Conservation (phyloP, 1,284 basidiomycete genomes). For the Taiwanofungus camphoratus region DNA sequence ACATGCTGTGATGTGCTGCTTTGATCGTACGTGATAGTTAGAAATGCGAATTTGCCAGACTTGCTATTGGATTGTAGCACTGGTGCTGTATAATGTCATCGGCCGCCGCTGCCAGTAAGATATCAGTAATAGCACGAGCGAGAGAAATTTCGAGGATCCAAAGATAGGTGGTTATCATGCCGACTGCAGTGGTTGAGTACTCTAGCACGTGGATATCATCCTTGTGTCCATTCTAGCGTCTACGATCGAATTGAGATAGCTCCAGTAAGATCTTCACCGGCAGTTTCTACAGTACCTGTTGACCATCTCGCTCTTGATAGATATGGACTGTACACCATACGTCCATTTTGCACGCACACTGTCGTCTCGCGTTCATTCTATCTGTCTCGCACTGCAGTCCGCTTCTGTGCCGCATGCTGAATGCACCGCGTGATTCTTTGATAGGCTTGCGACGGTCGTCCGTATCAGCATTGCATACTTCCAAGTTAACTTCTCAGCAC, state of each 20-base stretch:
- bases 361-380: too few species aligned
- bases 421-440: slow-evolving; percentile 7
- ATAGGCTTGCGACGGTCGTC: too few species aligned
- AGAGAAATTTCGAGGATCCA: too few species aligned
- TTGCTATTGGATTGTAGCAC: neutral
- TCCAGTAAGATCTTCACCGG: neutral
- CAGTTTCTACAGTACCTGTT: neutral
- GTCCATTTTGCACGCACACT: neutral
- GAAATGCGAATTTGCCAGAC: slow-evolving; percentile 3
- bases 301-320: neutral
- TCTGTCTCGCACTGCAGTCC: slow-evolving; percentile 5
- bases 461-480: slow-evolving; percentile 3
- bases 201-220: slow-evolving; percentile 4
- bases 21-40: slow-evolving; percentile 7
- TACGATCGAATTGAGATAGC: neutral
- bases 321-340: neutral
- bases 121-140: too few species aligned
- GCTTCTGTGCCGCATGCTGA: slow-evolving; percentile 7
- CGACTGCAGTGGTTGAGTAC: neutral
- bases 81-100: neutral
- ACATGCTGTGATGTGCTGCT: slow-evolving; percentile 8
- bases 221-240: neutral
- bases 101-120: neutral
- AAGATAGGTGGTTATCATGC: slow-evolving; percentile 5
- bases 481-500: slow-evolving; percentile 7